Evolutionary conservation across 495 filamentous ascomycete genomes (phyloP), one percentile per base, ranked within the genome.

Genomic region (Ascobolus immersus): DNA sequence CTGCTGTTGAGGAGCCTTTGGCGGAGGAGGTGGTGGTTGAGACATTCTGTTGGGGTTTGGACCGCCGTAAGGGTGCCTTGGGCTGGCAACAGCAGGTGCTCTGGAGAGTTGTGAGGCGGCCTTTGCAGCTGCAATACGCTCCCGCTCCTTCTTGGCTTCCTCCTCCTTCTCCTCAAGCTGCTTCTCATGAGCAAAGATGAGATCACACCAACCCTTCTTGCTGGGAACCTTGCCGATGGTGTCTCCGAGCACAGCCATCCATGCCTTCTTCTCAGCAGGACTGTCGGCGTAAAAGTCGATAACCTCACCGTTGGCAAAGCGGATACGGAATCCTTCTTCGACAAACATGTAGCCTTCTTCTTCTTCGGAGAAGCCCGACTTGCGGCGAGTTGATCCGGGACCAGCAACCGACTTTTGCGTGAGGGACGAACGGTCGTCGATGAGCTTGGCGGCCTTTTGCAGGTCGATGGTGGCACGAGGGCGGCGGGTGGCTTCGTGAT

Each of bases 321-420:
- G 78, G 50, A 96, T 84, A 21, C 86, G 77, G 67, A 96, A 96
- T 9, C 89, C 86, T 50, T 94, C 89, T 53, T 96, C 86, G 15
- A 96, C 86, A 44, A 94, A 94, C 80, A 93, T 91, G 57, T 94
- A 96, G 30, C 89, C 86, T 45, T 96, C 86, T 52, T 94, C 89
- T 45, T 94, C 89, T 52, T 94, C 86, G 5, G 89, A 82, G 44
- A 96, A 96, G 18, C 77, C 86, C 33, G 78, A 89, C 48, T 86
- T 82, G 22, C 86, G 71, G 15, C 86, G 70, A 41, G 71, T 71
- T 36, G 77, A 75, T 39, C 62, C 64, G 46, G 73, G 73, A 17
- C 69, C 71, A 27, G 61, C 69, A 0, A 71, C 76, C 48, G 80
- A 74, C 36, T 69, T 77, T 40, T 90, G 70, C 4, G 68, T 73